phyloP scores from a whole-genome alignment of 768 basidiomycete species.

The Solioccasus polychromus region DNA sequence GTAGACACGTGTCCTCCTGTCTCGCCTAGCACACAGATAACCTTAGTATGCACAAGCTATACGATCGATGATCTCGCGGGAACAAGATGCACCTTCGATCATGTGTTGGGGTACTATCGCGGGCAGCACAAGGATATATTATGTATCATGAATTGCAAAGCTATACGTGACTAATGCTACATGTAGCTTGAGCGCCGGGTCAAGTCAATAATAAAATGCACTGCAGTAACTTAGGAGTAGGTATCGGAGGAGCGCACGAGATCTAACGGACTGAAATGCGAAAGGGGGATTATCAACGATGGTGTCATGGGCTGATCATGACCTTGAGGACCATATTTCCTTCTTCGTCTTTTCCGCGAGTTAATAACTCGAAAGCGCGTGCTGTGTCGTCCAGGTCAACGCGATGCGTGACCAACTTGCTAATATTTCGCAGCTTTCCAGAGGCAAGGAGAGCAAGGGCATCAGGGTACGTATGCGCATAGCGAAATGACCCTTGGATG shows the following conservation, averaged over 20 bases:
- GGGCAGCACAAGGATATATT: conserved; percentile 1
- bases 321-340: conserved; percentile 89
- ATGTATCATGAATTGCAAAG: conserved; percentile 7
- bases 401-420: conserved; percentile 79
- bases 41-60: not conserved
- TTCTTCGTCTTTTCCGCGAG: conserved; percentile 70
- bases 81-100: not conserved
- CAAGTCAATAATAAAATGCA: conserved; percentile 9
- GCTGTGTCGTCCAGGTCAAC: conserved; percentile 61
- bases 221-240: conserved; percentile 14
- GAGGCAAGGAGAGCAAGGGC: conserved; percentile 72
- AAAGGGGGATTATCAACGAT: not conserved
- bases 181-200: conserved; percentile 13
- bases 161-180: conserved; percentile 22
- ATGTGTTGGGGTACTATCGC: not conserved
- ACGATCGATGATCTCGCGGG: conserved; percentile 13
- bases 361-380: conserved; percentile 80
- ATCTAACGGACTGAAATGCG: conserved; percentile 9
- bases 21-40: conserved; percentile 8
- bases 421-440: conserved; percentile 60
- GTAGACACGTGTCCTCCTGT: conserved; percentile 8
- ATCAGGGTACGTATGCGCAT: conserved; percentile 87
- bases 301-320: conserved; percentile 56
- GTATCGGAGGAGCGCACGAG: conserved; percentile 3
- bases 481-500: conserved; percentile 88